Evolutionary conservation across 2,329 filamentous ascomycete genomes (phyloP), one percentile per base, ranked within the genome.

Genomic region (Akanthomyces muscarius): DNA sequence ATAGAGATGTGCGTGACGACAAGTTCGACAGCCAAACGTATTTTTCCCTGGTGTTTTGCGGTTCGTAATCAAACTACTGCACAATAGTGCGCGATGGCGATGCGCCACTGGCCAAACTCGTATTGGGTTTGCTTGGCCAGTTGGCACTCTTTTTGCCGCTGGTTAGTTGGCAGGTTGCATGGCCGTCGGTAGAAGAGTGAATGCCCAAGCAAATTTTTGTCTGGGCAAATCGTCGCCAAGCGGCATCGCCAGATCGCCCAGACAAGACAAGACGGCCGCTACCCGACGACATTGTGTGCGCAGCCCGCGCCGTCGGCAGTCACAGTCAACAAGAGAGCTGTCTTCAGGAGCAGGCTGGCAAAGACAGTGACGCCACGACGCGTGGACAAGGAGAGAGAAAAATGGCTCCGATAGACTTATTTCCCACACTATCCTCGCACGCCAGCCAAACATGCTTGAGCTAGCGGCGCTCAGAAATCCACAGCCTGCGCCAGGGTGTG

Each of bases 311-410:
- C 38, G 25, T 54, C 23, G 30, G 50, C 30, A 54, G 18, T 11
- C 18, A 25, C 33, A 18, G 7, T 41, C 25, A 25, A n/a, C 48
- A 14, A 30, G 18, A 13, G 36, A 16, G 3, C n/a, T 25, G 13
- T 41, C n/a, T 41, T n/a, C 8, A 41, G 51, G 51, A 18, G 13
- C 33, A 41, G 2, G 38, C 25, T 11, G 10, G 33, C 33, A 41
- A 10, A 44, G 38, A 55, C 36, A 44, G 38, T 30, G 23, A 44
- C 25, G 50, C 50, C 53, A 55, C 53, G 53, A 55, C 53, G 53
- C 53, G 53, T 55, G 53, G 53, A 55, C 53, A 30, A 55, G 38
- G 38, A 55, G 53, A 28, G 38, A 5, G n/a, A 55, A 55, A 55
- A 42, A 55, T 55, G 52, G 36, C 53, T 55, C 38, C 18, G 36